Percentiles rank a stretch among this genome's conserved stretches.
Conservation (phyloP, 768 basidiomycete genomes). For the Ephemerocybe angulata region DNA sequence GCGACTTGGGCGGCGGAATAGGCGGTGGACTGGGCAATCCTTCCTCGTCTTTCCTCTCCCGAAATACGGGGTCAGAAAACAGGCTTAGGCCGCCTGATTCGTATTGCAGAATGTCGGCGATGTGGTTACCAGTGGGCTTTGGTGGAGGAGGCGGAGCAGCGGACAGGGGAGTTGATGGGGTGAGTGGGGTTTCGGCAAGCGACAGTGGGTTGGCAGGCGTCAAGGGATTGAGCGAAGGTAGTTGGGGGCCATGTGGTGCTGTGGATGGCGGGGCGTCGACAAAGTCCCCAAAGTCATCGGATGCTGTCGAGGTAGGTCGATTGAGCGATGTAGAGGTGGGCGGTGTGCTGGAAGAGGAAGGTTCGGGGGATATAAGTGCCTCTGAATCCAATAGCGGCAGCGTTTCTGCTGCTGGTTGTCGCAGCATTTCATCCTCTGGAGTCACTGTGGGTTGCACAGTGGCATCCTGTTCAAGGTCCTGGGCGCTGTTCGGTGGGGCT, state of each 20-base stretch:
- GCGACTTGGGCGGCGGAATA: not conserved
- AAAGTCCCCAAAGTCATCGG: not conserved
- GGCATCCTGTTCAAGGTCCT: no score
- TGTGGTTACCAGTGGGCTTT: not conserved
- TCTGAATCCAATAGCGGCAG: no score
- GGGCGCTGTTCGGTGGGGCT: no score
- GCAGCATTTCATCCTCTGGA: no score
- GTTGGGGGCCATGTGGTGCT: no score
- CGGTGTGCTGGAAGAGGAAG: no score
- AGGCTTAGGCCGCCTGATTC: not conserved
- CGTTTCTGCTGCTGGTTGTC: no score
- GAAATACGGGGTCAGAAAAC: slow-evolving; percentile 1
- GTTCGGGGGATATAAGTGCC: no score
- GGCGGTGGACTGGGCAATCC: not conserved
- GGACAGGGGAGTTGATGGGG: not conserved
- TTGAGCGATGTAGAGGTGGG: not conserved
- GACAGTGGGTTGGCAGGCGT: not conserved
- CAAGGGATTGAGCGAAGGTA: no score
- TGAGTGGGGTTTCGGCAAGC: not conserved
- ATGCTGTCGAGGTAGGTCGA: not conserved
- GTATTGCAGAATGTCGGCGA: not conserved
- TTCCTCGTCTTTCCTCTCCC: not conserved
- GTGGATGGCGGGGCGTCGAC: not conserved
- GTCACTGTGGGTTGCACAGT: no score
- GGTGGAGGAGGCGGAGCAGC: not conserved